Percentiles rank a stretch among this genome's conserved stretches.
Conservation (phyloP, 2,329 filamentous ascomycete genomes). For the Aspergillus clavatus region DNA sequence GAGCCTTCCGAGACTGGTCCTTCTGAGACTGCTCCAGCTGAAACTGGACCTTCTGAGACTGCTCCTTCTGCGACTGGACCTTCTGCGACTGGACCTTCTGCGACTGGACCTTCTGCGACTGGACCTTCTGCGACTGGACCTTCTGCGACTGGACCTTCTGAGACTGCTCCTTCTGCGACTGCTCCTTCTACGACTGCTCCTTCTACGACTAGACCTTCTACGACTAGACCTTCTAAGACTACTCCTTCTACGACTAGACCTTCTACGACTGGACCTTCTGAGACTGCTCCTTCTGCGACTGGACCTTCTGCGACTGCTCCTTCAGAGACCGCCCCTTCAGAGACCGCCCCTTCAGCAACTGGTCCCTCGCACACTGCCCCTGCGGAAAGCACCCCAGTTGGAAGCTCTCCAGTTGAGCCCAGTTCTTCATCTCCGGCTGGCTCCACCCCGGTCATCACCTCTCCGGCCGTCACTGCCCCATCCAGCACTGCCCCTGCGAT, state of each 20-base stretch:
- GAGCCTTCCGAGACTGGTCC: background rate
- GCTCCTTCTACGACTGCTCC: background rate
- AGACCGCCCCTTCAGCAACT: conserved; percentile 8
- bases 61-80: background rate
- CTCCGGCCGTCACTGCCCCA: conserved; percentile 10
- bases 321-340: background rate
- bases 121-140: conserved; percentile 4
- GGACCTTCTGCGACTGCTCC: background rate
- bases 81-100: background rate
- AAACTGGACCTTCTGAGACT: conserved; percentile 15
- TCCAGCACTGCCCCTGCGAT: conserved; percentile 7
- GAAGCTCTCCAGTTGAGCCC: conserved; percentile 13
- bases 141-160: conserved; percentile 2
- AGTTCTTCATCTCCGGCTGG: conserved; percentile 6
- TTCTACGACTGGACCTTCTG: too few relatives aligned
- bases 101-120: background rate
- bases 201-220: background rate
- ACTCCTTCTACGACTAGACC: background rate
- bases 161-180: conserved; percentile 9
- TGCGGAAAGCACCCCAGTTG: conserved; percentile 8
- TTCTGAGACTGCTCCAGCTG: conserved; percentile 1
- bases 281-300: conserved; percentile 16
- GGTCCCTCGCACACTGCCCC: conserved; percentile 1
- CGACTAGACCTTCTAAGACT: conserved; percentile 3
- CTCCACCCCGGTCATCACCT: conserved; percentile 8